Conservation (phyloP, 2,329 filamentous ascomycete species). For the Ceratocystiopsis minuta region DNA sequence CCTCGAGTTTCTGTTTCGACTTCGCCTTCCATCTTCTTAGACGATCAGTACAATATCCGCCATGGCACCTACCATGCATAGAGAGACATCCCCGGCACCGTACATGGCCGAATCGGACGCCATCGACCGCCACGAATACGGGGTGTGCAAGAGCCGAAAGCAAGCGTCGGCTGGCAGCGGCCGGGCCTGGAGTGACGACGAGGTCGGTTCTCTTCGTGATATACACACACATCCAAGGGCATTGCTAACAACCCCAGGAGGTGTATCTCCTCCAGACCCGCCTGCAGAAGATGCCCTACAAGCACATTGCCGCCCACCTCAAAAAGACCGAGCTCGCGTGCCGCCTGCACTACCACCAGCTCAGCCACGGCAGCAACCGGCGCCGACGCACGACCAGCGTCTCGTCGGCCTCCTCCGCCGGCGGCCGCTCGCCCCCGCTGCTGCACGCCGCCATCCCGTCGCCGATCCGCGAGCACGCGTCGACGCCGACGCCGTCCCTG, state of each 20-base stretch:
- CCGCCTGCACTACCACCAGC: constrained; percentile 72
- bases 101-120: constrained; percentile 35
- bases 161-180: constrained; percentile 54
- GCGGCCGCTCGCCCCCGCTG: constrained; percentile 30
- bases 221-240: too few relatives aligned
- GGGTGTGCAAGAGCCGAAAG: constrained; percentile 48
- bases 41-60: constrained; percentile 1
- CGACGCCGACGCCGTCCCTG: constrained; percentile 20
- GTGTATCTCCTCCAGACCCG: constrained; percentile 69
- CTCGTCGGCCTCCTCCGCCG: constrained; percentile 43
- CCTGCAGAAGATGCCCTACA: constrained; percentile 78
- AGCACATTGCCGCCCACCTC: constrained; percentile 69
- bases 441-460: constrained; percentile 29
- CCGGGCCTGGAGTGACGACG: constrained; percentile 71
- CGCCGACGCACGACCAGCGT: constrained; percentile 59
- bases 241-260: constrained; percentile 64
- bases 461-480: constrained; percentile 28
- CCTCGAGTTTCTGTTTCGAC: neutral
- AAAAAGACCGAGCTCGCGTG: constrained; percentile 81
- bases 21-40: constrained; percentile 1
- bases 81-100: constrained; percentile 21
- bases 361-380: constrained; percentile 65
- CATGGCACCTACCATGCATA: constrained; percentile 34
- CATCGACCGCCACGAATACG: constrained; percentile 39
- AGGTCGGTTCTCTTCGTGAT: constrained; percentile 34